Conservation (phyloP, 2,329 filamentous ascomycete genomes). For the Cladosporium velox region DNA sequence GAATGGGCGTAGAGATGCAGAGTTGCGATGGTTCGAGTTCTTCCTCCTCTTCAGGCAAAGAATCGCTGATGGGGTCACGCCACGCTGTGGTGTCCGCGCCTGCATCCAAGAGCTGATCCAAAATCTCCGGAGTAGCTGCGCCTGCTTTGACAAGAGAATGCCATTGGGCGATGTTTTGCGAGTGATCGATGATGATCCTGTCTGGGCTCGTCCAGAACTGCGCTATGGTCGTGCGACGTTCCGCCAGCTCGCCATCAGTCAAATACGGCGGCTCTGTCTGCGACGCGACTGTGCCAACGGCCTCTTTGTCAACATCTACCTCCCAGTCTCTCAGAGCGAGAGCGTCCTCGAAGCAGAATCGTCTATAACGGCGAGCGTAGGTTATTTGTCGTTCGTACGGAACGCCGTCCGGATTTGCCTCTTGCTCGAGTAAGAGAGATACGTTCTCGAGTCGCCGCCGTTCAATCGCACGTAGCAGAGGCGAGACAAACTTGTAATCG, state of each 20-base stretch:
- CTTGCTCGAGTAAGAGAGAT: too few species aligned
- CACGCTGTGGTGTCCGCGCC: constrained; percentile 14
- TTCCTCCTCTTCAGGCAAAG: neutral
- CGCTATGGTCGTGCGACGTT: neutral
- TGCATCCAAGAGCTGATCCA: neutral
- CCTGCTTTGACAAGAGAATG: constrained; percentile 17
- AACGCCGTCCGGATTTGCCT: too few species aligned
- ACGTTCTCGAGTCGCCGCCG: too few species aligned
- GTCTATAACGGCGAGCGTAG: too few species aligned
- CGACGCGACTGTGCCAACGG: too few species aligned
- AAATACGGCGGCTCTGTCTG: neutral
- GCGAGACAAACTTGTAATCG: too few species aligned
- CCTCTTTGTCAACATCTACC: too few species aligned
- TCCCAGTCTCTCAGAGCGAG: too few species aligned
- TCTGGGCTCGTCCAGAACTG: constrained; percentile 1
- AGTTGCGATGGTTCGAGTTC: constrained; percentile 11
- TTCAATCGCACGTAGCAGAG: too few species aligned
- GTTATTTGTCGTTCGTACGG: too few species aligned
- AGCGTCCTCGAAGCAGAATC: too few species aligned
- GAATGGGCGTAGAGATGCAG: constrained; percentile 16
- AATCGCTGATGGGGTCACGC: neutral
- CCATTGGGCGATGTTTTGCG: neutral
- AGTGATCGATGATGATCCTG: neutral
- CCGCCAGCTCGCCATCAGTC: neutral
- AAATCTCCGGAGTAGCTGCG: constrained; percentile 1